Evolutionary conservation across 805 yeast species (phyloP).

Genomic region (Alloascoidea hylecoeti): DNA sequence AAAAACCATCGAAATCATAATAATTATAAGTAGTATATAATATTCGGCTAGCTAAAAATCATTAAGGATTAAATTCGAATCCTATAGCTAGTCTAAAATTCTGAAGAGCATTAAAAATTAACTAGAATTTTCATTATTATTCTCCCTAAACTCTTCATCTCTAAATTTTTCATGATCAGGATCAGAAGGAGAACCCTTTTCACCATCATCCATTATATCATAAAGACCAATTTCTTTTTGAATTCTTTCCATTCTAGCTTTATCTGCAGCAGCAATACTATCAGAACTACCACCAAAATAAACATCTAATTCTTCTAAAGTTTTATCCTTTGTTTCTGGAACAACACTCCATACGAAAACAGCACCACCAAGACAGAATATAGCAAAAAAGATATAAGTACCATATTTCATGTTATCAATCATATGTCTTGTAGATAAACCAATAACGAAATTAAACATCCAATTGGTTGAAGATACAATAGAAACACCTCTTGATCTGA

Average conservation of each 20-base stretch:
- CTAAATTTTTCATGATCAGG: too few species aligned
- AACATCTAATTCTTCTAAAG: constrained; percentile 54
- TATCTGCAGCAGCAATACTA: constrained; percentile 11
- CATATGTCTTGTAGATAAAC: constrained; percentile 12
- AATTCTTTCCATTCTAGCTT: constrained; percentile 11
- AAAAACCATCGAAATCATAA: too few species aligned
- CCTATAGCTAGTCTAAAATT: too few species aligned
- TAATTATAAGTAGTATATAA: too few species aligned
- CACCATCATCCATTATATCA: neutral
- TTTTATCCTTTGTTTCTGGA: constrained; percentile 62
- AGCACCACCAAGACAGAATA: constrained; percentile 15
- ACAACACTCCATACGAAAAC: constrained; percentile 33
- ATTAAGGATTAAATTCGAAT: too few species aligned
- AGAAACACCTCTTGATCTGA: constrained; percentile 57
- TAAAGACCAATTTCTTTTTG: constrained; percentile 9
- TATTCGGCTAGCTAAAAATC: too few species aligned
- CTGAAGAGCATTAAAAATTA: too few species aligned
- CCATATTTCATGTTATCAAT: constrained; percentile 11
- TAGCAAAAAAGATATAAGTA: constrained; percentile 17
- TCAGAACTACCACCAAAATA: constrained; percentile 10
- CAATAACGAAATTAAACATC: constrained; percentile 27
- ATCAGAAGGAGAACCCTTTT: neutral
- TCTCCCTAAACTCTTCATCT: too few species aligned
- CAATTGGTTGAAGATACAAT: constrained; percentile 54
- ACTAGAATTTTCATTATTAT: too few species aligned